Conservation (phyloP, 768 basidiomycete genomes). For the Phylloporus scabripes region DNA sequence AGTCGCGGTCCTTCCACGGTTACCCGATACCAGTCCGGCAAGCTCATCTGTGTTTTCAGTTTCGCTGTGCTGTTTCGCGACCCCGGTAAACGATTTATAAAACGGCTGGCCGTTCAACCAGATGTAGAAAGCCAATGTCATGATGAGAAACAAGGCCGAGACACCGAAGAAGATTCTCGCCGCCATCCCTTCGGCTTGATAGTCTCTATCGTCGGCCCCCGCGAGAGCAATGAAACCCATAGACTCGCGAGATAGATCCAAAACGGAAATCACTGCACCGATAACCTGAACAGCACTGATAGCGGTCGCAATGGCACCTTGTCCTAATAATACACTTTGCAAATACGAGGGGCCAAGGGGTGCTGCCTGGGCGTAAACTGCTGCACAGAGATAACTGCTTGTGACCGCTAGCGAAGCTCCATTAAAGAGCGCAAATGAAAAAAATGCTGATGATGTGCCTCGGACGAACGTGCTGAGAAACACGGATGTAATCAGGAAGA, state of each 20-base stretch:
- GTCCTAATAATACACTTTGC: slow-evolving; percentile 75
- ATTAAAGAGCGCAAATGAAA: slow-evolving; percentile 58
- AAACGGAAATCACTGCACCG: slow-evolving; percentile 55
- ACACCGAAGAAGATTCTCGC: slow-evolving; percentile 71
- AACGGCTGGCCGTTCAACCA: slow-evolving; percentile 55
- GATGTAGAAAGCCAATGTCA: slow-evolving; percentile 46
- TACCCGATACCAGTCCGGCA: slow-evolving; percentile 32
- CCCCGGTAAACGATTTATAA: slow-evolving; percentile 50
- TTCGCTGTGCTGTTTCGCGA: slow-evolving; percentile 37
- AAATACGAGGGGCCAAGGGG: slow-evolving; percentile 70
- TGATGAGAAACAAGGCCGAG: slow-evolving; percentile 59
- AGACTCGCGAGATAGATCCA: slow-evolving; percentile 34
- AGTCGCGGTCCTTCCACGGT: slow-evolving; percentile 14
- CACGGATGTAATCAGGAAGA: slow-evolving; percentile 52
- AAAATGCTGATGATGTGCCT: slow-evolving; percentile 52
- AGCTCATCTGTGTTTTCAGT: slow-evolving; percentile 23
- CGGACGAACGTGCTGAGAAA: slow-evolving; percentile 61
- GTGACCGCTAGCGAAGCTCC: slow-evolving; percentile 53
- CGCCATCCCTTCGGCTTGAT: slow-evolving; percentile 55
- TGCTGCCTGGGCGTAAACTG: slow-evolving; percentile 72
- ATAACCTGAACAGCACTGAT: slow-evolving; percentile 74
- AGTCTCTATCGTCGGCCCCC: slow-evolving; percentile 22
- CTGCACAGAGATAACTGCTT: slow-evolving; percentile 75
- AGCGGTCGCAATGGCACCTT: slow-evolving; percentile 79
- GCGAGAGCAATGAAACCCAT: slow-evolving; percentile 10